Conservation (phyloP, 129 eudicot species). For the Arctium minus region DNA sequence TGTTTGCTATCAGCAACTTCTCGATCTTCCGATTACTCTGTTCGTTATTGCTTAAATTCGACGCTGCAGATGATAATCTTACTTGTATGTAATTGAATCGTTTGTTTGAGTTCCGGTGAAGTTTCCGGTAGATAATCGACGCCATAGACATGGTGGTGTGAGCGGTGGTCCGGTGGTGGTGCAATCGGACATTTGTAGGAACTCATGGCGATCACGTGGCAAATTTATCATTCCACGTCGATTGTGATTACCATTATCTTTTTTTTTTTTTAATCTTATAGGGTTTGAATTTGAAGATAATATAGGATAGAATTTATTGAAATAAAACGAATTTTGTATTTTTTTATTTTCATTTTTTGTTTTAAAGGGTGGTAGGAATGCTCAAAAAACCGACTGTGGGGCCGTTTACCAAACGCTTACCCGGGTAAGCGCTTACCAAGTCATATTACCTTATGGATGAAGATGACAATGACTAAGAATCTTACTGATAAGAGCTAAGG, state of each 20-base stretch:
- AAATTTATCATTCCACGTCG: constrained; percentile 24
- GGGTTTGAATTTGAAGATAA: no score
- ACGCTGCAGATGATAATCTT: background rate
- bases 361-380: no score
- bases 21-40: constrained; percentile 43
- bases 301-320: no score
- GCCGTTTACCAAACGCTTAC: no score
- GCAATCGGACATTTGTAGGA: constrained; percentile 10
- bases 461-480: no score
- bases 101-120: constrained; percentile 15
- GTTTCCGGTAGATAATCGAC: constrained; percentile 48
- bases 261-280: background rate
- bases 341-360: no score
- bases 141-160: constrained; percentile 42
- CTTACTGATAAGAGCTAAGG: no score
- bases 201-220: constrained; percentile 14
- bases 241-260: background rate
- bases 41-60: constrained; percentile 23
- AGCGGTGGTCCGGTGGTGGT: constrained; percentile 4
- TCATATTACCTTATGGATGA: no score
- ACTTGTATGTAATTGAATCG: constrained; percentile 3
- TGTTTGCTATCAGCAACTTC: constrained; percentile 78
- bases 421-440: no score
- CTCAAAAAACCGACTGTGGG: no score
- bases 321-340: no score